A percentile compares a stretch with the other conserved stretches of the same genome.
Evolutionary conservation across 2,329 filamentous ascomycete species (phyloP).

Genomic region (Aspergillus sp.): DNA sequence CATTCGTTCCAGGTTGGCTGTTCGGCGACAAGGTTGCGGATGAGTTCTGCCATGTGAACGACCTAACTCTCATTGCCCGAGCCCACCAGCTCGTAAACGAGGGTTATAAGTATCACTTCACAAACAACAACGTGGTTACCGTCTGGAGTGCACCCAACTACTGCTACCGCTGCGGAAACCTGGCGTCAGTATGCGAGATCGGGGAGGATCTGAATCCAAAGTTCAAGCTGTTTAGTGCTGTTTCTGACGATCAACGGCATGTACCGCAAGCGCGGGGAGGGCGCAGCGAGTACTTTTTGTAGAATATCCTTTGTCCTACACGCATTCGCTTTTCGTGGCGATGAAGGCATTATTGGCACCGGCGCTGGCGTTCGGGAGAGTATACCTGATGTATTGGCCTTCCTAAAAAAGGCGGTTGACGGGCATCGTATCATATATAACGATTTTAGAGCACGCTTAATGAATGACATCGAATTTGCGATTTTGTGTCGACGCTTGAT

Average conservation of each 20-base stretch:
- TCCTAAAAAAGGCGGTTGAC: slow-evolving; percentile 19
- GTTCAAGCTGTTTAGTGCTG: slow-evolving; percentile 63
- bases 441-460: slow-evolving; percentile 36
- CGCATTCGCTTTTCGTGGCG: slow-evolving; percentile 1
- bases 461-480: slow-evolving; percentile 28
- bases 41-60: slow-evolving; percentile 77
- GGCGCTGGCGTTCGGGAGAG: slow-evolving; percentile 35
- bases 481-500: background rate
- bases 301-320: slow-evolving; percentile 25
- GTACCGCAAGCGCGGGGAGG: slow-evolving; percentile 45
- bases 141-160: slow-evolving; percentile 83
- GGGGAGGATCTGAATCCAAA: slow-evolving; percentile 80
- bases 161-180: slow-evolving; percentile 97
- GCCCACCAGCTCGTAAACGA: slow-evolving; percentile 76
- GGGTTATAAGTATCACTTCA: slow-evolving; percentile 89
- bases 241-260: slow-evolving; percentile 48
- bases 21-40: slow-evolving; percentile 72
- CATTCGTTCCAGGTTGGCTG: slow-evolving; percentile 49
- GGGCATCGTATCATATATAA: slow-evolving; percentile 37
- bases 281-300: slow-evolving; percentile 51
- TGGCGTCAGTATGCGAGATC: slow-evolving; percentile 84
- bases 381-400: slow-evolving; percentile 17
- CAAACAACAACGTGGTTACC: slow-evolving; percentile 87
- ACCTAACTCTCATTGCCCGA: slow-evolving; percentile 68
- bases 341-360: slow-evolving; percentile 29